A percentile compares a stretch with the other conserved stretches of the same genome.
These are phyloP conservation scores for Boletus sp. DNA, from an alignment of 768 basidiomycete genomes.

Conservation along the genomic window DNA sequence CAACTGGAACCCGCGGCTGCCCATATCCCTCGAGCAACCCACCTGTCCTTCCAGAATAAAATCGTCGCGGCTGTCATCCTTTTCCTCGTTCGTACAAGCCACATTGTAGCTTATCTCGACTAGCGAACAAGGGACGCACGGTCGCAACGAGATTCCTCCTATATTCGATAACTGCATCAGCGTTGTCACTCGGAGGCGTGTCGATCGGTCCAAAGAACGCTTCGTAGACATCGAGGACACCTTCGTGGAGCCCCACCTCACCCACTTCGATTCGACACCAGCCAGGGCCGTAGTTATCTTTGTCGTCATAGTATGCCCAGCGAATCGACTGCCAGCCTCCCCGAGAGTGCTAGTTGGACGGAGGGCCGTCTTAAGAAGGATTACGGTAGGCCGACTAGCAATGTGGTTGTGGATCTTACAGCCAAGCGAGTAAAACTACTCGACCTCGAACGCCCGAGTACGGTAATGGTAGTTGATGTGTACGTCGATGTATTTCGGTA, in stretches of 20 bases:
- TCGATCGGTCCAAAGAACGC: conserved; percentile 12
- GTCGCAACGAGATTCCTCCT: conserved; percentile 3
- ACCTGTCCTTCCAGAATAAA: conserved; percentile 15
- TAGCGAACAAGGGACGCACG: conserved; percentile 11
- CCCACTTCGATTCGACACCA: conserved; percentile 1
- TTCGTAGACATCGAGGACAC: conserved; percentile 8
- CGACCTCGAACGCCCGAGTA: conserved; percentile 12
- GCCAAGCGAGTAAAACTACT: conserved; percentile 14
- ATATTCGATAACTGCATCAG: not conserved
- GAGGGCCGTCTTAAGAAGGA: not conserved
- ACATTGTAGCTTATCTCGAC: conserved; percentile 8
- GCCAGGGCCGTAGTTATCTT: not conserved
- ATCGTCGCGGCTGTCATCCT: not conserved
- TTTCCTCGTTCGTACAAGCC: conserved; percentile 13
- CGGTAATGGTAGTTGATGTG: conserved; percentile 18
- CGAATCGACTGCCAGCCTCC: conserved; percentile 14
- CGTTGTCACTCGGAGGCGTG: not conserved
- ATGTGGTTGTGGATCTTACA: conserved; percentile 5
- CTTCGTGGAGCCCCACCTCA: conserved; percentile 4
- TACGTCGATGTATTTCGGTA: conserved; percentile 8
- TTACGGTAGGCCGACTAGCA: not conserved
- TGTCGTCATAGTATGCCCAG: conserved; percentile 15
- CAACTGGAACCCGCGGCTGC: conserved; percentile 12
- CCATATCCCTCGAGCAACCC: conserved; percentile 12
- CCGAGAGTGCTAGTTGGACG: not conserved